Evolutionary conservation across 2,329 filamentous ascomycete species (phyloP), one percentile per base, ranked within the genome.

Genomic region (Lanzia echinophila): DNA sequence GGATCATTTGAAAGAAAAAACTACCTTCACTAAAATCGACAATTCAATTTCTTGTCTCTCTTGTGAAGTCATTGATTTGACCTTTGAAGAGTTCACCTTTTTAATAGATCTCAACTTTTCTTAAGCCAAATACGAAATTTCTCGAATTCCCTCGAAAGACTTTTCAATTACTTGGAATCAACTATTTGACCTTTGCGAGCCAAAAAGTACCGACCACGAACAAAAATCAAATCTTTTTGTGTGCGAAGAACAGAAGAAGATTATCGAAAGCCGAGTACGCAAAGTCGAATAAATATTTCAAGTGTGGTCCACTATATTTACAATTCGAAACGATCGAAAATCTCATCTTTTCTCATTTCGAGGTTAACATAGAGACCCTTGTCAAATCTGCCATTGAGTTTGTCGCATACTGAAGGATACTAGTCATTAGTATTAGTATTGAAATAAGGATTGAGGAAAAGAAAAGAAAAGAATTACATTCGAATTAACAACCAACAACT

Each of bases 21-120:
- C 58, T 53, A 56, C 57, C 58, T 63, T 66, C 63, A 50, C 45
- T 48, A 50, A 53, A 57, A 60, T 53, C 55, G 47, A 48, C 52
- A 44, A 39, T 46, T 44, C 52, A 53, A 47, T 42, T 24, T 42
- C n/a, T n/a, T 39, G 33, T 46, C 11, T 44, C 43, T 48, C 34
- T 39, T 47, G 41, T 41, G 20, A 47, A 39, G 58, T 59, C 57
- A 63, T 62, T 60, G 60, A 59, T 54, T 59, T 56, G 56, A 59
- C 56, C 56, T 49, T 50, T 59, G 53, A 54, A 46, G 50, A 43
- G 17, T 43, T 45, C 50, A 44, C 55, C 50, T 56, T 59, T 63
- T 63, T 60, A 61, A 61, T 61, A 62, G 56, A 58, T 56, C 57
- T 53, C 50, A 42, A 59, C 57, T 46, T 50, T 50, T 50, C 46